Percentiles rank a stretch among this genome's conserved stretches.
Evolutionary conservation across 2,329 filamentous ascomycete species (phyloP).

Genomic region (Ascochyta fabae): DNA sequence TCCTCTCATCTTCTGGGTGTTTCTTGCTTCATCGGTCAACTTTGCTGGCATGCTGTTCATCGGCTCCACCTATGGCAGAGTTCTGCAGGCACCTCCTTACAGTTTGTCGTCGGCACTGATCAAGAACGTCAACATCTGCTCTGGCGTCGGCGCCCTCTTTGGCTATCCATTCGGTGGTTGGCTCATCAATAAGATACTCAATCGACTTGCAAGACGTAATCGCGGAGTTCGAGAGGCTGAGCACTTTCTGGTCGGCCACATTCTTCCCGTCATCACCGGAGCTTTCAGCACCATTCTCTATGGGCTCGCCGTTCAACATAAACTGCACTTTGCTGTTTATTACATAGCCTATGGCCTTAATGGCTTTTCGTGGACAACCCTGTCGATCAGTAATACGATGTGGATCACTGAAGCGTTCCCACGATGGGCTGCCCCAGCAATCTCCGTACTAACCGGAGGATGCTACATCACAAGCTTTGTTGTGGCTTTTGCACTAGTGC

Average conservation of each 20-base stretch:
- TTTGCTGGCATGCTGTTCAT: slow-evolving; percentile 42
- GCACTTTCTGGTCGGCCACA: slow-evolving; percentile 39
- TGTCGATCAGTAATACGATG: slow-evolving; percentile 36
- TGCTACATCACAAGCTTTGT: slow-evolving; percentile 32
- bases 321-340: slow-evolving; percentile 22
- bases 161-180: slow-evolving; percentile 22
- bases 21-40: slow-evolving; percentile 33
- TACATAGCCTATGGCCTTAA: slow-evolving; percentile 40
- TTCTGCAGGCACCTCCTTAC: slow-evolving; percentile 34
- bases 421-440: slow-evolving; percentile 40
- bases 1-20: slow-evolving; percentile 43
- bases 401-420: slow-evolving; percentile 46
- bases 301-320: slow-evolving; percentile 29
- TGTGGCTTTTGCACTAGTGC: slow-evolving; percentile 31
- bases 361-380: slow-evolving; percentile 33
- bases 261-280: slow-evolving; percentile 35
- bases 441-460: slow-evolving; percentile 34
- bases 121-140: slow-evolving; percentile 28
- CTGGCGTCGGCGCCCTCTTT: slow-evolving; percentile 28
- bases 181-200: slow-evolving; percentile 21
- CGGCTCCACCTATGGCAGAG: slow-evolving; percentile 30
- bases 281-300: slow-evolving; percentile 32
- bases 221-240: slow-evolving; percentile 40
- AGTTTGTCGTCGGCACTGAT: slow-evolving; percentile 24
- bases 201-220: slow-evolving; percentile 32